These are phyloP conservation scores for Neolecta irregularis DNA, from an alignment of 1,139 yeast genomes.

Conservation along the genomic window DNA sequence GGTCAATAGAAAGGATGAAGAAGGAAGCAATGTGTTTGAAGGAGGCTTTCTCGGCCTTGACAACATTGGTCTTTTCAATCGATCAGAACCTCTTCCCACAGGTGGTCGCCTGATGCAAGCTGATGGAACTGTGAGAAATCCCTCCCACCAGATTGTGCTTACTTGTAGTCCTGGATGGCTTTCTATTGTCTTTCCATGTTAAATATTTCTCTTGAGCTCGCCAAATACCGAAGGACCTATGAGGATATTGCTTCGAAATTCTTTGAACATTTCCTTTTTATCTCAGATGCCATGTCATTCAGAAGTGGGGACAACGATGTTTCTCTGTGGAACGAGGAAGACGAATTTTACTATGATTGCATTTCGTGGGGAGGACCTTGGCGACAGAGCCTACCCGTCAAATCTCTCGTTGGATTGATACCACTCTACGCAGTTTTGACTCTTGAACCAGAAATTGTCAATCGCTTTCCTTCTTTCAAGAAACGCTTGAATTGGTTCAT, in stretches of 20 bases:
- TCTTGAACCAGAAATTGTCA: conserved; percentile 69
- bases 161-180: conserved; percentile 99
- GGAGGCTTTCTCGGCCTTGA: conserved; percentile 93
- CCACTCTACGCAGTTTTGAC: conserved; percentile 87
- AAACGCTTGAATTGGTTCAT: conserved; percentile 79
- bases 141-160: no score
- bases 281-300: conserved; percentile 91
- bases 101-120: conserved; percentile 91
- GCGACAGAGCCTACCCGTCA: conserved; percentile 63
- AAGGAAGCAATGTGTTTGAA: conserved; percentile 82
- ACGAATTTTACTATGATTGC: conserved; percentile 82
- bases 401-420: conserved; percentile 83
- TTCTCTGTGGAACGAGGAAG: conserved; percentile 82
- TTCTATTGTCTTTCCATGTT: conserved; percentile 84
- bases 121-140: conserved; percentile 91
- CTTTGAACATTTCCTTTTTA: conserved; percentile 81
- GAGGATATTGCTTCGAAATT: conserved; percentile 92
- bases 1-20: conserved; percentile 85
- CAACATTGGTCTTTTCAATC: conserved; percentile 83
- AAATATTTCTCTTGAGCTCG: conserved; percentile 80
- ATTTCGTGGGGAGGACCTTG: conserved; percentile 68
- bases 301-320: conserved; percentile 38
- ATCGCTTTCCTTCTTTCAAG: conserved; percentile 69
- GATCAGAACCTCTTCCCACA: conserved; percentile 89
- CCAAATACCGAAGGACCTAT: conserved; percentile 73